phyloP scores from a whole-genome alignment of 1,284 basidiomycete genomes.

The Ustilago lituana region DNA sequence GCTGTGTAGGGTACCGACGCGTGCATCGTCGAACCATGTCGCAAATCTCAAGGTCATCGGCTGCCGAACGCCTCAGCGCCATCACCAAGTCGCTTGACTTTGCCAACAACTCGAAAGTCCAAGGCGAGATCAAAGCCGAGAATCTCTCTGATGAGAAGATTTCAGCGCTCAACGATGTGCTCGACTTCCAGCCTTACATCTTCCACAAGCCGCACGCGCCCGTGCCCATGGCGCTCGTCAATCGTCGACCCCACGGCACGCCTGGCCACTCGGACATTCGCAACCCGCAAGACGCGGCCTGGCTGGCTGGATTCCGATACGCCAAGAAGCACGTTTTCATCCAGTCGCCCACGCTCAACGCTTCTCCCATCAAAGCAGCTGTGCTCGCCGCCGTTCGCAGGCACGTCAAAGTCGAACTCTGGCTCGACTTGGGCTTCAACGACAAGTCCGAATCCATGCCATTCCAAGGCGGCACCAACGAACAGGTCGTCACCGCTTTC shows the following conservation, averaged over 20 bases:
- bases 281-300: slow-evolving; percentile 79
- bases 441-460: slow-evolving; percentile 76
- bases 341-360: slow-evolving; percentile 76
- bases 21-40: slow-evolving; percentile 52
- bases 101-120: slow-evolving; percentile 65
- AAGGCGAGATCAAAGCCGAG: slow-evolving; percentile 59
- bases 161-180: slow-evolving; percentile 39
- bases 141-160: slow-evolving; percentile 32
- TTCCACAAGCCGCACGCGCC: slow-evolving; percentile 67
- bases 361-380: slow-evolving; percentile 75
- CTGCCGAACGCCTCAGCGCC: slow-evolving; percentile 52
- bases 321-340: slow-evolving; percentile 79
- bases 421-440: slow-evolving; percentile 69
- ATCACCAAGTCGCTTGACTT: slow-evolving; percentile 65
- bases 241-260: slow-evolving; percentile 76
- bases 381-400: slow-evolving; percentile 74
- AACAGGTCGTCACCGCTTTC: slow-evolving; percentile 77
- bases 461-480: slow-evolving; percentile 82
- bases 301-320: slow-evolving; percentile 78
- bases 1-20: slow-evolving; percentile 51
- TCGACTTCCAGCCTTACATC: slow-evolving; percentile 61
- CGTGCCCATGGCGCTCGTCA: slow-evolving; percentile 79
- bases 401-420: slow-evolving; percentile 73
- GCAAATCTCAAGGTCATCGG: slow-evolving; percentile 53
- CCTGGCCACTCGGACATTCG: slow-evolving; percentile 73